Percentiles rank a stretch among this genome's conserved stretches.
These are phyloP conservation scores for cucumber (Cucumis sativus) DNA, from an alignment of 306 rosid genomes.

Conservation along the genomic window Cucumber_9930_V3 NC_026658.2:2108001-2108500, in stretches of 20 bases:
- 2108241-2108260: constrained; percentile 47
- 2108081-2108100: constrained; percentile 31
- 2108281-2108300: constrained; percentile 54
- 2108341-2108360: constrained; percentile 53
- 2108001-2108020: constrained; percentile 40
- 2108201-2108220: constrained; percentile 38
- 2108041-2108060: constrained; percentile 36
- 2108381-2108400: constrained; percentile 27
- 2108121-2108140: constrained; percentile 50
- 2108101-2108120: constrained; percentile 44
- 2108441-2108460: constrained; percentile 33
- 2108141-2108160: constrained; percentile 40
- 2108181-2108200: constrained; percentile 58
- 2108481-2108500: constrained; percentile 50
- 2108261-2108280: constrained; percentile 58
- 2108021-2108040: constrained; percentile 63
- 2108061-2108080: constrained; percentile 27
- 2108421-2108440: constrained; percentile 47
- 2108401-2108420: constrained; percentile 59
- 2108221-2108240: constrained; percentile 56
- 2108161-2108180: constrained; percentile 62
- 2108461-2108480: constrained; percentile 37
- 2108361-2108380: constrained; percentile 43
- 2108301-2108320: constrained; percentile 43
- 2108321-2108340: constrained; percentile 38